Base-by-base conservation (phyloP, 2,329 filamentous ascomycete genomes). In the Aspergillus quadrilineatus region DNA sequence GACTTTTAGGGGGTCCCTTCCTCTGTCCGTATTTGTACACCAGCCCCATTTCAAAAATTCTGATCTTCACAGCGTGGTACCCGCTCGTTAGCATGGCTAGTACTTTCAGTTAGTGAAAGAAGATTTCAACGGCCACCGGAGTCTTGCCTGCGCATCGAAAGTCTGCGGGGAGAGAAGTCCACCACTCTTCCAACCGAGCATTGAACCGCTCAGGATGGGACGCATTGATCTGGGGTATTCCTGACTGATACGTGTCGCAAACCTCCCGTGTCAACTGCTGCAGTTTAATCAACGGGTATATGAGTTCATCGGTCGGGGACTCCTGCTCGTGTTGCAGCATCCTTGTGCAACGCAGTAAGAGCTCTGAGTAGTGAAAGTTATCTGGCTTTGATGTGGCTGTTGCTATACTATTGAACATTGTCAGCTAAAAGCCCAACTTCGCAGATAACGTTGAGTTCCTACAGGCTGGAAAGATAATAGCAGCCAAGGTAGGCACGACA, bases 401-500 rank as follows among this genome's bases (percentile, higher is more conserved):
- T 29, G 50, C 30, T 6, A 46, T 53, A 3, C 50, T 53, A 17
- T 17, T 15, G 5, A 15, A 29, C 3, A 1, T 2, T 9, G 28
- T 51, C 28, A 29, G 15, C 4, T 37, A 14, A 7, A 17, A 45
- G 22, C 2, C n/a, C 9, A 41, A 41, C 7, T 6, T 7, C 14
- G 5, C 37, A 41, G 8, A 41, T 8, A 5, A 41, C 12, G 10
- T n/a, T 29, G 3, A 15, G 2, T 7, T 30, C 42, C 15, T 46
- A 53, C 50, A 46, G 17, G 50, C 50, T 53, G 3, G 50, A 53
- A 4, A 53, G 34, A 29, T 53, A 53, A 39, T 45, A 53, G 42
- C 50, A 53, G 5, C 50, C 50, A 4, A 53, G 28, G 37, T 37
- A 53, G 4, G 50, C 42, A 8, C 50, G 50, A 6, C 32, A 46